Base-by-base conservation (phyloP, 495 filamentous ascomycete genomes). In the Lasiosphaeris hirsuta region DNA sequence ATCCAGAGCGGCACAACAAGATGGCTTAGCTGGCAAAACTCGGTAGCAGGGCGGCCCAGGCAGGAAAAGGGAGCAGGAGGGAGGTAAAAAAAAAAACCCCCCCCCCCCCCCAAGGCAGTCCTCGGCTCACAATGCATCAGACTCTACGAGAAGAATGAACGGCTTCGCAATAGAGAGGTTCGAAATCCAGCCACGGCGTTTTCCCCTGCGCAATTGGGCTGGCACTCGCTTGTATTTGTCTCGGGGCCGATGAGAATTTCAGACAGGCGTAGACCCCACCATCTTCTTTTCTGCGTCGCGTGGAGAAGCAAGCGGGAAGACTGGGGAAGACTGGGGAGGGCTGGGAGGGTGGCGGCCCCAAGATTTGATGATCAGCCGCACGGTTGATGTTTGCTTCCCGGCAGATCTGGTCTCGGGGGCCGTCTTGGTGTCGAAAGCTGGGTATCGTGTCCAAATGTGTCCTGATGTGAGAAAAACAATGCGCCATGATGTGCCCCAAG, bases 351-450 rank as follows among this genome's bases (percentile, higher is more conserved):
- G 17, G 17, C 10, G 18, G 18, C 13, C 10, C 1, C 33, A 41
- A 19, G 41, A 13, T 38, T 14, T 38, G 41, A 56, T 44, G 58
- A 69, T 64, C 63, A 68, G 65, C 62, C 58, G 61, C 63, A 60
- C 40, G 57, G 58, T 59, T 58, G 62, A 60, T 56, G 51, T 56
- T 66, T 56, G 60, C 59, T 64, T 68, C 48, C 68, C 61, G 68
- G 63, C 59, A 68, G 68, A 70, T 68, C 59, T 68, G 61, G 42
- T n/a, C 18, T 40, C 42, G n/a, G 13, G 13, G 40, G 51, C 38
- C 15, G 19, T 18, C 44, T 54, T 36, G 35, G 34, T 19, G n/a
- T 7, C 36, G 62, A 56, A 56, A 51, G 56, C 59, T 69, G 63
- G 66, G 59, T 58, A 58, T 61, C 5, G 23, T 30, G 23, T 30